Percentiles rank a stretch among this genome's conserved stretches.
These are phyloP conservation scores for Mortierella sp. DNA, from an alignment of 371 early-diverging fungal species.

Conservation along the genomic window DNA sequence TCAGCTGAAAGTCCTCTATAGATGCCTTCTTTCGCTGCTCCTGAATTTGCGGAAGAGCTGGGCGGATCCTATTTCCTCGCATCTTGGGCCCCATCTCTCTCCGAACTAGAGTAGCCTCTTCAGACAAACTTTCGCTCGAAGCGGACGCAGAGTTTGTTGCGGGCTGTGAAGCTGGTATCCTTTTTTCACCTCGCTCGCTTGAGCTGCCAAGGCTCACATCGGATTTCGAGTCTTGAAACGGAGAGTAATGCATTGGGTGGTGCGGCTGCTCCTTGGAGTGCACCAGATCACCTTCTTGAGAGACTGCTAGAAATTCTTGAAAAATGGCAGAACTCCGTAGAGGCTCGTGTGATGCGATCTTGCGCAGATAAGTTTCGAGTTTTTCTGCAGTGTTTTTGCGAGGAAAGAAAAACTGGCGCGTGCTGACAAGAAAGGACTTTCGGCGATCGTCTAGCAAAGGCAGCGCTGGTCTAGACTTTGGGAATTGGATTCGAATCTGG, in stretches of 20 bases:
- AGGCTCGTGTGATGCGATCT: constrained; percentile 49
- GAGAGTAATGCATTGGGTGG: constrained; percentile 2
- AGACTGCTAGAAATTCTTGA: constrained; percentile 48
- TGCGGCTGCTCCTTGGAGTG: constrained; percentile 36
- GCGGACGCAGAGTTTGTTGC: not conserved
- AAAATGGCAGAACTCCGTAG: constrained; percentile 38
- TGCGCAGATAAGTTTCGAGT: constrained; percentile 54
- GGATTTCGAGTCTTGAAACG: constrained; percentile 6
- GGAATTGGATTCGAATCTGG: constrained; percentile 48
- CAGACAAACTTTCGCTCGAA: not conserved
- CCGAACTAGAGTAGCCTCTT: constrained; percentile 4
- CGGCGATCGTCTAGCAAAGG: constrained; percentile 54
- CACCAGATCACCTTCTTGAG: constrained; percentile 50
- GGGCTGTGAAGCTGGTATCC: not conserved
- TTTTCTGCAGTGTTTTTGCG: constrained; percentile 58
- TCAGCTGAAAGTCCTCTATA: constrained; percentile 71
- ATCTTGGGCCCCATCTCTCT: constrained; percentile 20
- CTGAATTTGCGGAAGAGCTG: constrained; percentile 42
- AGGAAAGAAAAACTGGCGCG: constrained; percentile 59
- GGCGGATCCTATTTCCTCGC: constrained; percentile 32
- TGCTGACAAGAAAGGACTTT: constrained; percentile 51
- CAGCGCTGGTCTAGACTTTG: constrained; percentile 55
- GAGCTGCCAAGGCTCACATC: constrained; percentile 22
- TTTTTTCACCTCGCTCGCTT: not conserved
- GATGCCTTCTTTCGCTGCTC: constrained; percentile 43